Evolutionary conservation across 108 stramenopile genomes (phyloP).

Genomic region (Phaeodactylum tricornutum): DNA sequence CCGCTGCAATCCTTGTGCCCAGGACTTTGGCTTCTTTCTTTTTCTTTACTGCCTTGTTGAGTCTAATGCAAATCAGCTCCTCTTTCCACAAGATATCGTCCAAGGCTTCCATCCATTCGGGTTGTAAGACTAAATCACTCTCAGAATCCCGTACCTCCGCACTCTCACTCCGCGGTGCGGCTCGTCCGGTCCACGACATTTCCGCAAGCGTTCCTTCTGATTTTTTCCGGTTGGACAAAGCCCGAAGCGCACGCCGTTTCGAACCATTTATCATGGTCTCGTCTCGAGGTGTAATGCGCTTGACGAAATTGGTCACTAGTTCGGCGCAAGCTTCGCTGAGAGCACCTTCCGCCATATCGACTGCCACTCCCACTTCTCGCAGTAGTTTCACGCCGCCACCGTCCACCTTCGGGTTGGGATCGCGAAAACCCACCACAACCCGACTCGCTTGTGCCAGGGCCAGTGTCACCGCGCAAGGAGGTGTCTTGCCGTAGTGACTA

Average conservation of each 20-base stretch:
- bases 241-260: slow-evolving; percentile 34
- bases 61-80: slow-evolving; percentile 55
- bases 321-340: slow-evolving; percentile 28
- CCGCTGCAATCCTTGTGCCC: slow-evolving; percentile 43
- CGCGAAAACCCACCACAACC: slow-evolving; percentile 77
- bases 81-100: slow-evolving; percentile 55
- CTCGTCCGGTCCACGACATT: slow-evolving; percentile 28
- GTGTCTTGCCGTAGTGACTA: slow-evolving; percentile 78
- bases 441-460: slow-evolving; percentile 49
- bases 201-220: slow-evolving; percentile 34
- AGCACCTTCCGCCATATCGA: slow-evolving; percentile 26
- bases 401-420: slow-evolving; percentile 80
- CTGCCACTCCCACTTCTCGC: slow-evolving; percentile 48
- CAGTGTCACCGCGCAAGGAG: slow-evolving; percentile 73
- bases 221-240: slow-evolving; percentile 37
- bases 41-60: slow-evolving; percentile 58
- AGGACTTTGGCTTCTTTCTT: slow-evolving; percentile 57
- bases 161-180: not conserved
- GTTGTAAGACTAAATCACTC: slow-evolving; percentile 13
- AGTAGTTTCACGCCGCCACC: slow-evolving; percentile 71
- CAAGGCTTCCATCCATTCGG: slow-evolving; percentile 49
- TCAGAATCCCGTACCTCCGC: not conserved
- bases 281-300: slow-evolving; percentile 44
- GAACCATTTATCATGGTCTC: slow-evolving; percentile 39
- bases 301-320: slow-evolving; percentile 51